Evolutionary conservation across 176 grass and related monocot genomes (phyloP), one percentile per base, ranked within the genome.

Genomic region (Saccharum spontaneum): DNA sequence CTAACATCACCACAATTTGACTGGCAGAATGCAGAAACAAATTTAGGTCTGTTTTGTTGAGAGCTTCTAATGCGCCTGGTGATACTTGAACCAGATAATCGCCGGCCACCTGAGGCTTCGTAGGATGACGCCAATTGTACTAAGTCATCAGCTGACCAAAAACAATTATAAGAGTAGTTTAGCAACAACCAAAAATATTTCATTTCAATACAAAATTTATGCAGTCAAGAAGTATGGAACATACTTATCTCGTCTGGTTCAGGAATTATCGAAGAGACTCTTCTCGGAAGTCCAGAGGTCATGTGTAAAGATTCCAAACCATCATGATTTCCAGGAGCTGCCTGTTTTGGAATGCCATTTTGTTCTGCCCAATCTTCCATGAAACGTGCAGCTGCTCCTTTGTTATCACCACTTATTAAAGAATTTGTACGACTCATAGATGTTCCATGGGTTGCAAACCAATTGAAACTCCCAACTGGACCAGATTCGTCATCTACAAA

Each of bases 1-100:
- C 97, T 99, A 90, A 99, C 97, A 88, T 99, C 97, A 82, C 97
- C 97, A 78, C 97, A 99, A 67, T 99, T 99, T 40, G 97, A 96
- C 67, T 96, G 97, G 82, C 97, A 99, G 87, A 96, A 99, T 46
- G 97, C 97, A 70, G 97, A 99, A 48, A 99, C 91, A 73, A 99
- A 99, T 85, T 89, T 96, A 52, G 91, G 71, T 45, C 77, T 77
- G 67, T 90, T 84, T 79, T 62, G 74, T 62, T 60, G 83, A 80
- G 39, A 79, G 64, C 86, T 92, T 87, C 97, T 88, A 52, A 99
- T 94, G 62, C 88, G 93, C 76, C 73, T 87, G 28, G 83, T 79
- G 31, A 91, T 86, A 85, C 61, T 92, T 71, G 88, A 94, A 80
- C 79, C 89, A 87, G 83, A 75, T 74, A 99, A 86, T 45, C 76